Evolutionary conservation across 225 moss, liverwort and hornwort species (phyloP).

Genomic region (Pleurozium schreberi): DNA sequence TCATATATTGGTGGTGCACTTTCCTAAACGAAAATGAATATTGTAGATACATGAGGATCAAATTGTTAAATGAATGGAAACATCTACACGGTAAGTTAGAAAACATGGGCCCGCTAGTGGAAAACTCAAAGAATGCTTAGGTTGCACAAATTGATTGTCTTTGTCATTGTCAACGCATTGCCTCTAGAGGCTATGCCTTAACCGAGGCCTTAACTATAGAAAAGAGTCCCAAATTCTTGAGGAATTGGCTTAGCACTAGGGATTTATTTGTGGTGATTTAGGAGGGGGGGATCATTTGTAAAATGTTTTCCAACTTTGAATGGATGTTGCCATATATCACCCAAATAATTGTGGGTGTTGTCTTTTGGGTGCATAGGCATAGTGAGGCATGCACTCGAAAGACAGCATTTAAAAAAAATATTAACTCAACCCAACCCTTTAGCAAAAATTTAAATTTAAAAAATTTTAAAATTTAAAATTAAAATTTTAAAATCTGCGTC

Average conservation of each 20-base stretch:
- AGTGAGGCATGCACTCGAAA: too few species aligned
- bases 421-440: too few species aligned
- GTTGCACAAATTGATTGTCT: neutral
- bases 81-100: neutral
- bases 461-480: too few species aligned
- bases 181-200: rapidly evolving
- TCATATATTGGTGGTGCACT: rapidly evolving
- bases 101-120: rapidly evolving
- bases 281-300: rapidly evolving
- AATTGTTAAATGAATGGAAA: neutral
- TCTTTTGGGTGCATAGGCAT: too few species aligned
- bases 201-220: neutral
- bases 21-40: neutral
- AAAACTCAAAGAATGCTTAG: too few species aligned
- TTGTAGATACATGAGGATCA: neutral
- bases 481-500: too few species aligned
- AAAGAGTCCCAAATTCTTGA: neutral
- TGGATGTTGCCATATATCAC: too few species aligned
- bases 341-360: too few species aligned
- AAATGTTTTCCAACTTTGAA: too few species aligned
- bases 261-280: neutral
- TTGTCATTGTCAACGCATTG: neutral
- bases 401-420: too few species aligned
- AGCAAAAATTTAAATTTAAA: too few species aligned
- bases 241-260: neutral